Evolutionary conservation across 495 filamentous ascomycete species (phyloP), one percentile per base, ranked within the genome.

Genomic region (Alectoria sarmentosa): DNA sequence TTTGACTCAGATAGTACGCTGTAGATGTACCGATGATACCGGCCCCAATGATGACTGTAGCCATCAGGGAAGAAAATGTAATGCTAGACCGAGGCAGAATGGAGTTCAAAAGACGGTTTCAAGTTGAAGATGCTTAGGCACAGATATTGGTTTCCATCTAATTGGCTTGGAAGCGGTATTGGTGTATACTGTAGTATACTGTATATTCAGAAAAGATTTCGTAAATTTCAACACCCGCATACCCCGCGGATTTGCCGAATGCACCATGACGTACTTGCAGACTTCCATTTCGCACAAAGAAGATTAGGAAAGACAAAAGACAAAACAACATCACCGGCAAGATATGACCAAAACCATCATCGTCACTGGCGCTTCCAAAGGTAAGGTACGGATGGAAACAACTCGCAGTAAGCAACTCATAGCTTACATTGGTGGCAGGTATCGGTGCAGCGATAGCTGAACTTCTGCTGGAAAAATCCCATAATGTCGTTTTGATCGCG

Each of bases 1-100:
- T 80, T n/a, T 74, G 80, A 77, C 41, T 83, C 54, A 91, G 81
- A 71, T 90, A 90, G 73, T 88, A 91, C 15, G 89, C 90, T 32
- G 87, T 89, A n/a, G 88, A 87, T 56, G 83, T 73, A 65, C 88
- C 88, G 46, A 94, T 90, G 73, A 94, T 91, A 60, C 90, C 90
- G 58, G 83, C 82, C 58, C 90, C 90, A 56, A 94, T 73, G 64
- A 93, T 91, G 38, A 91, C 82, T 26, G 86, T 92, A 34, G 76
- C 63, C 78, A 79, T 79, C 44, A 70, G 69, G 7, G 23, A 34
- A 11, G 9, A 21, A 15, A 49, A 1, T 26, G 8, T 39, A 10
- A 19, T 39, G 37, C 1, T 41, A 11, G 14, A 41, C 11, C 15
- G 26, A 52, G 14, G 23, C 48, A 52, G 46, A 30, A 52, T 0